Evolutionary conservation across 1,139 yeast species (phyloP).

Genomic region (Pneumocystis murina): DNA sequence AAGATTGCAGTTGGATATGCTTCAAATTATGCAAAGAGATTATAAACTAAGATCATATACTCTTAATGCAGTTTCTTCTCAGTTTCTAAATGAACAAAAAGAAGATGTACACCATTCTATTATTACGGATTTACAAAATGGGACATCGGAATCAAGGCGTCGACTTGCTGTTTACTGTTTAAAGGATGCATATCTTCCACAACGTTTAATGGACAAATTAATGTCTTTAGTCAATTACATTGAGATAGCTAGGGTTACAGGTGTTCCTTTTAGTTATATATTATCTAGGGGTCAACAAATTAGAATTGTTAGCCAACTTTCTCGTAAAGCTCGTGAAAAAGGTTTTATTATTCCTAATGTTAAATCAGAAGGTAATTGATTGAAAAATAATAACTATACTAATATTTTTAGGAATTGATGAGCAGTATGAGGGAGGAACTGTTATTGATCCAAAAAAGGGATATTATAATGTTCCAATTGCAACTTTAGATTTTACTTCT

Average conservation of each 20-base stretch:
- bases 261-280: conserved; percentile 88
- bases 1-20: conserved; percentile 81
- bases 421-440: conserved; percentile 97
- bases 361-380: conserved; percentile 46
- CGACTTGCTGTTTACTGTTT: conserved; percentile 92
- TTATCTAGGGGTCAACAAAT: conserved; percentile 92
- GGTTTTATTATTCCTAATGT: conserved; percentile 83
- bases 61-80: conserved; percentile 86
- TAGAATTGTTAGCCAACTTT: conserved; percentile 87
- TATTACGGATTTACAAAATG: conserved; percentile 86
- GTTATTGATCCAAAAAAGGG: conserved; percentile 95
- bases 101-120: conserved; percentile 97
- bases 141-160: conserved; percentile 81
- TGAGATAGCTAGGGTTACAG: conserved; percentile 99
- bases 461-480: conserved; percentile 91
- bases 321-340: conserved; percentile 75
- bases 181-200: conserved; percentile 86
- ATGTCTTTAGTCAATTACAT: conserved; percentile 96
- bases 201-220: conserved; percentile 72
- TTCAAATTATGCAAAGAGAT: conserved; percentile 88
- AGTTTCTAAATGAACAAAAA: conserved; percentile 85
- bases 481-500: conserved; percentile 93
- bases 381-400: not conserved
- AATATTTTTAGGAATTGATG: conserved; percentile 35
- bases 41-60: conserved; percentile 90